Percentiles rank a stretch among this genome's conserved stretches.
Evolutionary conservation across 306 rosid genomes (phyloP).

Genomic region (Quercus cerris): DNA sequence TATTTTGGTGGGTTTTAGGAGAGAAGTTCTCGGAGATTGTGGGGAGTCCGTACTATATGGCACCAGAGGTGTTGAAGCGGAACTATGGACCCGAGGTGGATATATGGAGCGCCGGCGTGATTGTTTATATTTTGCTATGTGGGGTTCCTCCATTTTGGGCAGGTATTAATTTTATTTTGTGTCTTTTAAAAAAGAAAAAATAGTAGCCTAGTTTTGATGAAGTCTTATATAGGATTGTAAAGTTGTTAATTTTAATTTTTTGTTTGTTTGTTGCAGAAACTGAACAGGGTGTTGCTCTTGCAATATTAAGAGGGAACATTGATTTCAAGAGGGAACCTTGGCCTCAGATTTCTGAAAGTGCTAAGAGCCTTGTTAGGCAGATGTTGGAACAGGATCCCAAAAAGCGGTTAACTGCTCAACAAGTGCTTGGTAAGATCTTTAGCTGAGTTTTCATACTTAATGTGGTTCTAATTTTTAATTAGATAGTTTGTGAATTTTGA

Average conservation of each 20-base stretch:
- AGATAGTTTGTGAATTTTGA: background rate
- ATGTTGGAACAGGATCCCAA: constrained; percentile 89
- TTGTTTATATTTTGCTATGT: constrained; percentile 74
- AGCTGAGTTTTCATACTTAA: background rate
- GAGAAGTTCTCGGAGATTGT: constrained; percentile 80
- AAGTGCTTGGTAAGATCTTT: constrained; percentile 86
- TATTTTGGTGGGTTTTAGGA: constrained; percentile 32
- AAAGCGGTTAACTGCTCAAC: constrained; percentile 90
- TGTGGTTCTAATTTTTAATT: background rate
- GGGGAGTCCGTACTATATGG: constrained; percentile 93
- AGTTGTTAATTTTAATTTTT: background rate
- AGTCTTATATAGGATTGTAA: constrained; percentile 4
- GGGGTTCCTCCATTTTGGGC: constrained; percentile 98
- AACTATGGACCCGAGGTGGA: constrained; percentile 86
- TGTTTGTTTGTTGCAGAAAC: constrained; percentile 48
- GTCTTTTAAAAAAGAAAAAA: background rate
- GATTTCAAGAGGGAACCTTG: constrained; percentile 99
- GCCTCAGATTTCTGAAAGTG: constrained; percentile 97
- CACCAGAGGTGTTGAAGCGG: constrained; percentile 84
- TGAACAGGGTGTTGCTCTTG: constrained; percentile 96
- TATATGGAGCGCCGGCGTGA: constrained; percentile 87
- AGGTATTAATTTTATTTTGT: constrained; percentile 30
- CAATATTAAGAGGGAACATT: constrained; percentile 88
- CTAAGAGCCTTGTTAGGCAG: constrained; percentile 92
- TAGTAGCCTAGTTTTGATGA: background rate